A percentile compares a stretch with the other conserved stretches of the same genome.
These are phyloP conservation scores for Fonsecaea monophora DNA, from an alignment of 2,329 filamentous ascomycete genomes.

Conservation along the genomic window DNA sequence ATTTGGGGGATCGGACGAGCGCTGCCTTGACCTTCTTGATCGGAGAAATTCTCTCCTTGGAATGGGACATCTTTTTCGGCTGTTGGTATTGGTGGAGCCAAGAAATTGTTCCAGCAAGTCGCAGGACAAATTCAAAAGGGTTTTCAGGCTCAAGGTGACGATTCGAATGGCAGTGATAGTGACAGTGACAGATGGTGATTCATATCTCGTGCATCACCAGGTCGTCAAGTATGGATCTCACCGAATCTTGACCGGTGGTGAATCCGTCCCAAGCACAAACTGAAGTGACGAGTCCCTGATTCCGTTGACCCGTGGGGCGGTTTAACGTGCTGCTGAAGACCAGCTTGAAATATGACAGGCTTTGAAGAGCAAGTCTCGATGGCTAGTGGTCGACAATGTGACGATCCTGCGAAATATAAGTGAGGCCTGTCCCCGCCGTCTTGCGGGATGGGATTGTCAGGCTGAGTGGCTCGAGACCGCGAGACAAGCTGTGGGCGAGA, in stretches of 20 bases:
- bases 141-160: not conserved
- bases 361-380: not conserved
- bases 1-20: conserved; percentile 5
- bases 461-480: not conserved
- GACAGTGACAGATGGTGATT: not conserved
- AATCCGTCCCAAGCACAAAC: not conserved
- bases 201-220: not conserved
- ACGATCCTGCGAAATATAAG: not conserved
- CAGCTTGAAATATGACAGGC: not conserved
- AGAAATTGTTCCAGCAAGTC: not conserved
- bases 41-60: conserved; percentile 11
- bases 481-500: not conserved
- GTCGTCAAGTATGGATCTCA: not conserved
- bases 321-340: not conserved
- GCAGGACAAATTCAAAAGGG: not conserved
- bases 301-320: too few relatives aligned
- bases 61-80: conserved; percentile 1
- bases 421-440: not conserved
- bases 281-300: not conserved
- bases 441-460: not conserved
- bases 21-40: conserved; percentile 20
- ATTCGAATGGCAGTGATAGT: not conserved
- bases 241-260: not conserved
- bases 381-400: not conserved
- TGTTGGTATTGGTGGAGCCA: not conserved